Base-by-base conservation (phyloP, 495 filamentous ascomycete species). In the Glonium stellatum region DNA sequence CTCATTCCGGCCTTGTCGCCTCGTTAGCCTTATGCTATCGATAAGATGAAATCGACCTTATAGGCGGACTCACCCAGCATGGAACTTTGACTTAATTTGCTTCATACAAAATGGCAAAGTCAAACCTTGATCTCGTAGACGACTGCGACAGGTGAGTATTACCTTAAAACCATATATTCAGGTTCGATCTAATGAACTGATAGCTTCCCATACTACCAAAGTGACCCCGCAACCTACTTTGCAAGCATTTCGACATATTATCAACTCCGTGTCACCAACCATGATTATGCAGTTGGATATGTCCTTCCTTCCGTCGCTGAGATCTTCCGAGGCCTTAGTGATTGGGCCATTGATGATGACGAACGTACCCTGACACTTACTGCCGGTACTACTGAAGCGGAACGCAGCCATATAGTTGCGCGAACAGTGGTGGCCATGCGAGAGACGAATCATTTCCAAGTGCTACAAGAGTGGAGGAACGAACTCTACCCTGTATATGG, bases 401-500 rank as follows among this genome's bases (percentile, higher is more conserved):
- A 71, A 60, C 85, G 92, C 63, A 87, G 78, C 48, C 69, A 71
- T 1, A 73, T 79, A 22, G 78, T 95, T 4, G 79, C 75, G 0
- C 66, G 72, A 39, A 84, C 88, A 4, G 78, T 85, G 35, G 67
- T 72, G 1, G 79, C 84, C 64, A 89, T 89, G 76, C 83, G 84
- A 31, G 72, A 79, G 27, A 78, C 79, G 23, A 70, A 77, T 13
- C 80, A 75, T 0, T 97, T 97, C 70, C 73, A 81, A 49, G 73
- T 95, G 1, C 78, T 97, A 31, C 77, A 76, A 15, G 89, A 90
- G 60, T 99, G 93, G 93, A 80, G 95, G 41, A 75, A 92, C 64
- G 93, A 99, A 75, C 74, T 86, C 35, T 99, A 96, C 75, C 82
- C 90, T 0, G 81, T 97, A 13, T 93, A 88, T 65, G 88, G 82